These are phyloP conservation scores for Diaporthe longicolla DNA, from an alignment of 2,329 filamentous ascomycete species.

Conservation along the genomic window DNA sequence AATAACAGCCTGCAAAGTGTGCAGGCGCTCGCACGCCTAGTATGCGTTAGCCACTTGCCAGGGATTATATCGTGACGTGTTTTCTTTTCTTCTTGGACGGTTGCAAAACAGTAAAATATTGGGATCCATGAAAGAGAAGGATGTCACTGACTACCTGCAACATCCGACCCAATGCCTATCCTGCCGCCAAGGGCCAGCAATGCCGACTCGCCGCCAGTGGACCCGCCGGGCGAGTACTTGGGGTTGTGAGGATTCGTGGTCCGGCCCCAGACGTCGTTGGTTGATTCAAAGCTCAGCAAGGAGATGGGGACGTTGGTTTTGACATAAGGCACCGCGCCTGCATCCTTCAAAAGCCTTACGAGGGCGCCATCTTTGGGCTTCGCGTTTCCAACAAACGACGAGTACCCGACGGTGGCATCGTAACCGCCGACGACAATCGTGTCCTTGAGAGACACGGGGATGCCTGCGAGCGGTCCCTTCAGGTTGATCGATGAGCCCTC, in stretches of 20 bases:
- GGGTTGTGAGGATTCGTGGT: slow-evolving; percentile 86
- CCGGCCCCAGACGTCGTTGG: slow-evolving; percentile 84
- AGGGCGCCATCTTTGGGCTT: slow-evolving; percentile 77
- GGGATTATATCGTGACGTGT: too few species aligned
- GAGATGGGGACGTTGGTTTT: slow-evolving; percentile 94
- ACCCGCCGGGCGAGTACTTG: slow-evolving; percentile 90
- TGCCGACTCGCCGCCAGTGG: slow-evolving; percentile 87
- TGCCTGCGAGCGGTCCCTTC: slow-evolving; percentile 85
- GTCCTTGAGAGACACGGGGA: slow-evolving; percentile 89
- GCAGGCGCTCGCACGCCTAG: slow-evolving; percentile 75
- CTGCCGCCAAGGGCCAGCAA: slow-evolving; percentile 85
- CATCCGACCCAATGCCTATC: slow-evolving; percentile 92
- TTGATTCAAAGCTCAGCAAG: slow-evolving; percentile 87
- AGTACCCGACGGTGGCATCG: slow-evolving; percentile 87
- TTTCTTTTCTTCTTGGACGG: too few species aligned
- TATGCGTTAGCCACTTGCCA: too few species aligned
- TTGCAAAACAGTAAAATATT: too few species aligned
- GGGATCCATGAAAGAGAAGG: too few species aligned
- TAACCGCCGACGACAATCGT: slow-evolving; percentile 85
- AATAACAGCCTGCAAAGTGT: slow-evolving; percentile 91
- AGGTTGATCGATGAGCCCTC: slow-evolving; percentile 73
- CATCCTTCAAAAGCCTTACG: slow-evolving; percentile 84
- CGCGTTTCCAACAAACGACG: slow-evolving; percentile 78
- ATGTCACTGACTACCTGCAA: slow-evolving; percentile 82
- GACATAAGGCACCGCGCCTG: slow-evolving; percentile 89